A percentile compares a stretch with the other conserved stretches of the same genome.
Evolutionary conservation across 345 rosid species (phyloP).

Genomic region (Orychophragmus violaceus): DNA sequence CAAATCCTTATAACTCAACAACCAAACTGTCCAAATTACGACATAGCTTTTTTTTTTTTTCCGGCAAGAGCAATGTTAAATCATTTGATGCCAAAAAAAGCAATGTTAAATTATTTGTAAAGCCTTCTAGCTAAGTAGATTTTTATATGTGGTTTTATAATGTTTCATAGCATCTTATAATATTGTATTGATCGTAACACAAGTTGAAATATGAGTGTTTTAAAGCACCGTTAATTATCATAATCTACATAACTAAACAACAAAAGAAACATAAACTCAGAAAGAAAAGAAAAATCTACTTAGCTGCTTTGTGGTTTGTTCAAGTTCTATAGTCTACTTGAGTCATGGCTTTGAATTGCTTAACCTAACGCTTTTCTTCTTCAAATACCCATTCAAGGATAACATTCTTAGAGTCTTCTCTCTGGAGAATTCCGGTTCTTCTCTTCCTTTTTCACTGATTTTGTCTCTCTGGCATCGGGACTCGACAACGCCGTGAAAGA

Average conservation of each 20-base stretch:
- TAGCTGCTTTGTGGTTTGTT: not conserved
- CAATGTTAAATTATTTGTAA: too few relatives aligned
- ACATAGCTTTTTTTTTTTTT: not conserved
- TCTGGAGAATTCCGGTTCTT: too few relatives aligned
- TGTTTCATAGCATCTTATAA: not conserved
- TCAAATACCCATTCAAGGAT: not conserved
- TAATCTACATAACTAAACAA: not conserved
- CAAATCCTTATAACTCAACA: too few relatives aligned
- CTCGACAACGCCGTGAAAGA: too few relatives aligned
- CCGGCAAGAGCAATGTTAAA: not conserved
- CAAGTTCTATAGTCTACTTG: not conserved
- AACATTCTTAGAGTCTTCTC: not conserved
- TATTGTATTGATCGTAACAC: not conserved
- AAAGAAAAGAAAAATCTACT: not conserved
- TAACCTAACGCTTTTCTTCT: not conserved
- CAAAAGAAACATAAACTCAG: not conserved
- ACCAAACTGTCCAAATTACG: too few relatives aligned
- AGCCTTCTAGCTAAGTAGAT: too few relatives aligned
- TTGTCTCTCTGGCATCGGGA: too few relatives aligned
- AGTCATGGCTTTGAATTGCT: not conserved
- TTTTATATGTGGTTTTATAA: too few relatives aligned
- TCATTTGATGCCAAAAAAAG: too few relatives aligned
- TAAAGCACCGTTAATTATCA: not conserved
- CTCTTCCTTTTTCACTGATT: too few relatives aligned
- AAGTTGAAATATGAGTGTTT: not conserved